These are phyloP conservation scores for Grigorovia jiainica DNA, from an alignment of 805 yeast species.

Conservation along the genomic window DNA sequence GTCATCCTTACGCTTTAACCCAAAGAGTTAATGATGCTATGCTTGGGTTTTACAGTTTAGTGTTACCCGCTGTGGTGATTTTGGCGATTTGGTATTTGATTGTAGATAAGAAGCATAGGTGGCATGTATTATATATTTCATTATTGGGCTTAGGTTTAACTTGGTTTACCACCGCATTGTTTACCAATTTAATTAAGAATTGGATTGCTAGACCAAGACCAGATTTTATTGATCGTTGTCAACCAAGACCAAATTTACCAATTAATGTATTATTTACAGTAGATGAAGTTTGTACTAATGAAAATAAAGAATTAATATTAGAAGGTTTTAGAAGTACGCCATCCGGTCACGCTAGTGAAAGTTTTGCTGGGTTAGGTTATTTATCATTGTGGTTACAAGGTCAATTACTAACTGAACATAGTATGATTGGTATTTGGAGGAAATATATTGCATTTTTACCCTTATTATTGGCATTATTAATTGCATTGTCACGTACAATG, in stretches of 20 bases:
- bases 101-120: slow-evolving; percentile 40
- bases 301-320: slow-evolving; percentile 32
- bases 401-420: slow-evolving; percentile 44
- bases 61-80: slow-evolving; percentile 41
- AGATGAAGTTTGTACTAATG: slow-evolving; percentile 55
- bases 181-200: slow-evolving; percentile 69
- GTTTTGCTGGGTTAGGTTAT: slow-evolving; percentile 61
- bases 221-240: slow-evolving; percentile 80
- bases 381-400: slow-evolving; percentile 58
- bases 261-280: slow-evolving; percentile 46
- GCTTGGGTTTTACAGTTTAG: slow-evolving; percentile 44
- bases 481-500: slow-evolving; percentile 79
- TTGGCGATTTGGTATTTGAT: slow-evolving; percentile 23
- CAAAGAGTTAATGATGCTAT: slow-evolving; percentile 59
- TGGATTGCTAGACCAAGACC: slow-evolving; percentile 90
- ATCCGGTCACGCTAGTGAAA: slow-evolving; percentile 67
- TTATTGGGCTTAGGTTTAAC: slow-evolving; percentile 57
- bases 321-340: slow-evolving; percentile 82
- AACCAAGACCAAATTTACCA: slow-evolving; percentile 55
- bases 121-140: slow-evolving; percentile 55
- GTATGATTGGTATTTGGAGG: slow-evolving; percentile 55
- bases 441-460: slow-evolving; percentile 46
- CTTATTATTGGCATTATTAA: slow-evolving; percentile 54
- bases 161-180: slow-evolving; percentile 46
- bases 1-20: slow-evolving; percentile 68